Evolutionary conservation across 306 rosid species (phyloP).

Genomic region (Echinosophora koreensis): DNA sequence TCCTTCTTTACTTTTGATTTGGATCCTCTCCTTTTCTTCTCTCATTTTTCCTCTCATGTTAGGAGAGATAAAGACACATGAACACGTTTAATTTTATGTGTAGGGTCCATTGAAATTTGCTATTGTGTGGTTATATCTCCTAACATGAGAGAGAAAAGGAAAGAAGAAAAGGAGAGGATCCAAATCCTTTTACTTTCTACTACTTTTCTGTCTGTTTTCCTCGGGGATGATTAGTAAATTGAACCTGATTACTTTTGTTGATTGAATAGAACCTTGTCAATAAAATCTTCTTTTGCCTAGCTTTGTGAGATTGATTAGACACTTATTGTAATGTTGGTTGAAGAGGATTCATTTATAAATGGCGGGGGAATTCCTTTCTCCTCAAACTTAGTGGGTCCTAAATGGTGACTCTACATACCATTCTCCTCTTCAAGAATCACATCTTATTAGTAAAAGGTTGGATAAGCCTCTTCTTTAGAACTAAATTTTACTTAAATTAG

Average conservation of each 20-base stretch:
- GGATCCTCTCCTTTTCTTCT: too few species aligned
- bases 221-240: conserved; percentile 27
- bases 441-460: background rate
- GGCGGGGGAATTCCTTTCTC: conserved; percentile 10
- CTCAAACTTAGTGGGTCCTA: background rate
- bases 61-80: too few species aligned
- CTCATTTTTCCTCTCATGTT: too few species aligned
- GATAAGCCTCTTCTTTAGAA: background rate
- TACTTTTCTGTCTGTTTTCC: conserved; percentile 15
- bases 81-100: too few species aligned
- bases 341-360: conserved; percentile 20
- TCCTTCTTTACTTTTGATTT: background rate
- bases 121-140: too few species aligned
- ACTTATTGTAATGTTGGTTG: background rate
- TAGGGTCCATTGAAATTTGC: too few species aligned
- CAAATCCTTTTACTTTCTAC: background rate
- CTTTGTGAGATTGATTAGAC: conserved; percentile 24
- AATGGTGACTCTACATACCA: conserved; percentile 1
- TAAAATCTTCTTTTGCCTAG: conserved; percentile 12
- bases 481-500: background rate
- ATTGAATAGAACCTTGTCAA: conserved; percentile 39
- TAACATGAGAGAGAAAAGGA: too few species aligned
- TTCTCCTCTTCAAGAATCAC: conserved; percentile 21
- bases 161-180: too few species aligned
- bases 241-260: conserved; percentile 24